Conservation (phyloP, 2,329 filamentous ascomycete species). For the Colletotrichum magnum region DNA sequence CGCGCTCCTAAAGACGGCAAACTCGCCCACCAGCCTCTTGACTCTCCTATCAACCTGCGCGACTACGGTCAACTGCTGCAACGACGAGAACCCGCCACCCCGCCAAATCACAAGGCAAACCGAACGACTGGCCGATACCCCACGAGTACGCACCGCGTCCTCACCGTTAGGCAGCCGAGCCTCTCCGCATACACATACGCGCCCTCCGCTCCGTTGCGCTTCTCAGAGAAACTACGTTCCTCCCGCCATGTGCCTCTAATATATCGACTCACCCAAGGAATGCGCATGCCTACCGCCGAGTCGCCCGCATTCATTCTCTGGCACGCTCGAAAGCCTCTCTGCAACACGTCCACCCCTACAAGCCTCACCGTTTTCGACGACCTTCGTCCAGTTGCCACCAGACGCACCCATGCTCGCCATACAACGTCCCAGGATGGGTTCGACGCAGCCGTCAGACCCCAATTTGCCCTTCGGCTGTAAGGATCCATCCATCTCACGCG, state of each 20-base stretch:
- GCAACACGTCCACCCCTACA: conserved; percentile 22
- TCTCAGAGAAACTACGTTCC: conserved; percentile 26
- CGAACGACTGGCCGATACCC: conserved; percentile 25
- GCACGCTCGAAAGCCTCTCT: conserved; percentile 2
- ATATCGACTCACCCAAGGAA: conserved; percentile 39
- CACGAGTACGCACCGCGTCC: conserved; percentile 19
- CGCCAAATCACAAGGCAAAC: conserved; percentile 39
- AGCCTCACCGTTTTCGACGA: conserved; percentile 30
- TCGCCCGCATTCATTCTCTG: conserved; percentile 32
- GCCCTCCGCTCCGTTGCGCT: conserved; percentile 29
- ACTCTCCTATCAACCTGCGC: conserved; percentile 20
- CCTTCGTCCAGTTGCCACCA: conserved; percentile 41
- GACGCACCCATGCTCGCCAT: conserved; percentile 70
- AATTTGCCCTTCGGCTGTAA: conserved; percentile 78
- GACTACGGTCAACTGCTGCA: conserved; percentile 24
- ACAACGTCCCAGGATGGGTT: conserved; percentile 72
- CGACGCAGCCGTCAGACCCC: conserved; percentile 68
- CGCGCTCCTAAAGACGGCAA: conserved; percentile 38
- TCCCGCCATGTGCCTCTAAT: conserved; percentile 33
- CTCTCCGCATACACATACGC: conserved; percentile 15
- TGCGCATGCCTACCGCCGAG: conserved; percentile 33
- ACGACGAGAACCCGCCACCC: conserved; percentile 34
- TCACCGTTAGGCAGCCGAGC: conserved; percentile 21
- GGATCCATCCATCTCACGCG: conserved; percentile 50
- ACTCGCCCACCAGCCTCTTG: conserved; percentile 37